These are phyloP conservation scores for Termitomyces sp. DNA, from an alignment of 768 basidiomycete species.

Conservation along the genomic window DNA sequence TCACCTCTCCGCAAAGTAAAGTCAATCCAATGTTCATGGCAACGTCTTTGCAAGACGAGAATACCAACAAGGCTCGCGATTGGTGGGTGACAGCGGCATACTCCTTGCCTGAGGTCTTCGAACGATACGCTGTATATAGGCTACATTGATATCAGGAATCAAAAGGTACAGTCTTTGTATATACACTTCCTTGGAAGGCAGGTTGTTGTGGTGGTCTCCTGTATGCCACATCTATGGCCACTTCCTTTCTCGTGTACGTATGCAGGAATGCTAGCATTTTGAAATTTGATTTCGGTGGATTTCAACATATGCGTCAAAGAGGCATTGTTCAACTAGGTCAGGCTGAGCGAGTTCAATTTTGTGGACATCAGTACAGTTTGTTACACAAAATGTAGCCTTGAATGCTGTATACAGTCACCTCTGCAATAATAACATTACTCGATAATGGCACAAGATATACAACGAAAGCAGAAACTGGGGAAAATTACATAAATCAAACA, in stretches of 20 bases:
- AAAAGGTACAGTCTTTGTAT: background rate
- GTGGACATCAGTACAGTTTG: too few species aligned
- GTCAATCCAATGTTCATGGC: background rate
- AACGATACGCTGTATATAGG: background rate
- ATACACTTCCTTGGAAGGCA: background rate
- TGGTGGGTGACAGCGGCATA: background rate
- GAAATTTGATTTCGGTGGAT: too few species aligned
- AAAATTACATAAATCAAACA: background rate
- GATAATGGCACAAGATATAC: too few species aligned
- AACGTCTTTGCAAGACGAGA: background rate
- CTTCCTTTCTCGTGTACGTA: background rate
- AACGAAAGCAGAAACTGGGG: background rate
- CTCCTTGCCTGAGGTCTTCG: too few species aligned
- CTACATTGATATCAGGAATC: background rate
- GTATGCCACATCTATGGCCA: background rate
- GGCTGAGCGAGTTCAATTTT: too few species aligned
- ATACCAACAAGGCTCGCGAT: background rate
- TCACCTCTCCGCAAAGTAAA: background rate
- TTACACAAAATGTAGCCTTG: too few species aligned
- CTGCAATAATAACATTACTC: too few species aligned
- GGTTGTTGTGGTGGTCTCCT: background rate
- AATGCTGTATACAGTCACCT: too few species aligned
- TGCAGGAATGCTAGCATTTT: too few species aligned
- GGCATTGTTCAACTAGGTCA: too few species aligned
- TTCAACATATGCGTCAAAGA: too few species aligned